These are phyloP conservation scores for Trapa incisa DNA, from an alignment of 345 rosid species.

Conservation along the genomic window DNA sequence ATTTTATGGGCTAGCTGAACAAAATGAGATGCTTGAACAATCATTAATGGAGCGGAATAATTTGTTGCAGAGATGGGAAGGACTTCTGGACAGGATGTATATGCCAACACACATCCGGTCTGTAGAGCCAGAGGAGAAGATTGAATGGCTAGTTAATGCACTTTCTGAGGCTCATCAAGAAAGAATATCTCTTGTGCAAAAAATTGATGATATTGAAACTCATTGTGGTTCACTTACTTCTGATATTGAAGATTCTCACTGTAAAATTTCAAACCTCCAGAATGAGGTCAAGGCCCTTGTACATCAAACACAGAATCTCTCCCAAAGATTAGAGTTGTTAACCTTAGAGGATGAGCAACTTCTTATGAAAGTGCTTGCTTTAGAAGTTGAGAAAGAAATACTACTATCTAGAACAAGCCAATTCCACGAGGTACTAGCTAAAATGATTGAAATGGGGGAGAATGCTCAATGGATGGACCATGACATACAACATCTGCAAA, in stretches of 20 bases:
- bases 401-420: constrained; percentile 35
- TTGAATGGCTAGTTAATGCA: constrained; percentile 72
- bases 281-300: constrained; percentile 36
- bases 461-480: constrained; percentile 27
- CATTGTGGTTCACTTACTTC: constrained; percentile 45
- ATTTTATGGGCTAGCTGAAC: constrained; percentile 90
- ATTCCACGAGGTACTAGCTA: constrained; percentile 43
- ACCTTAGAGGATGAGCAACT: constrained; percentile 32
- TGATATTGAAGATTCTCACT: constrained; percentile 52
- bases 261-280: constrained; percentile 39
- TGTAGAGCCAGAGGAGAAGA: constrained; percentile 66
- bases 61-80: constrained; percentile 88
- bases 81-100: constrained; percentile 47
- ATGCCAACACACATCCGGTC: constrained; percentile 60
- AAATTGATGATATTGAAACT: constrained; percentile 48
- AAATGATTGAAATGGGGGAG: constrained; percentile 37
- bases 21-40: constrained; percentile 97
- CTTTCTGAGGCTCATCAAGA: constrained; percentile 52
- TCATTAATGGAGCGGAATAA: constrained; percentile 84
- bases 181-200: constrained; percentile 47
- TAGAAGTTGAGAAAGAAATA: constrained; percentile 48
- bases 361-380: constrained; percentile 26
- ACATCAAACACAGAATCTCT: constrained; percentile 38
- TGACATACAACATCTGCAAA: constrained; percentile 41
- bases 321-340: constrained; percentile 47